A percentile compares a stretch with the other conserved stretches of the same genome.
These are phyloP conservation scores for Suillus weaverae DNA, from an alignment of 768 basidiomycete genomes.

Conservation along the genomic window DNA sequence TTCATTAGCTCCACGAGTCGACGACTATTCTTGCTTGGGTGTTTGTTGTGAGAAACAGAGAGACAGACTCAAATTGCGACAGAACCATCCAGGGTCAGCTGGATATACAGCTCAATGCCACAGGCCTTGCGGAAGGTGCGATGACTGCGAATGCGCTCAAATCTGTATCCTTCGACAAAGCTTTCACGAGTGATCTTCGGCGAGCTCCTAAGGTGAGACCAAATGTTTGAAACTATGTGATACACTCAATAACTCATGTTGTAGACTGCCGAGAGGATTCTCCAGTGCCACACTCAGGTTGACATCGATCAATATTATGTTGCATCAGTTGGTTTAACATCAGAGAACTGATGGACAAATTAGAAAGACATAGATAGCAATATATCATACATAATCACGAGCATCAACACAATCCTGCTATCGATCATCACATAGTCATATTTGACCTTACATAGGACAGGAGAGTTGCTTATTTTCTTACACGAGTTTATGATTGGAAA, in stretches of 20 bases:
- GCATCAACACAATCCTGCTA: too few relatives aligned
- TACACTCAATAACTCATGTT: not conserved
- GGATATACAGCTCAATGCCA: conserved; percentile 65
- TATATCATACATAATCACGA: too few relatives aligned
- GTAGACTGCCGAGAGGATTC: conserved; percentile 68
- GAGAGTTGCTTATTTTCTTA: too few relatives aligned
- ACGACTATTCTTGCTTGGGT: conserved; percentile 40
- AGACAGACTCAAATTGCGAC: conserved; percentile 67
- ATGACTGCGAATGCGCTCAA: conserved; percentile 55
- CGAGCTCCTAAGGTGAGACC: conserved; percentile 62
- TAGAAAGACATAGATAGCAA: too few relatives aligned
- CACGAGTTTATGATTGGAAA: too few relatives aligned
- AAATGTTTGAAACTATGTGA: not conserved
- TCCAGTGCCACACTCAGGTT: conserved; percentile 46
- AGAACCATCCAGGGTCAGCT: conserved; percentile 75
- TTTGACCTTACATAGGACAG: too few relatives aligned
- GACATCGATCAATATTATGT: conserved; percentile 23
- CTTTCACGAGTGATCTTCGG: conserved; percentile 70
- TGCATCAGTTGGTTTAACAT: too few relatives aligned
- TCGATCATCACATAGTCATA: too few relatives aligned
- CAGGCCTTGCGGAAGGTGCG: conserved; percentile 59
- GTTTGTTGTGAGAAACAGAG: conserved; percentile 76
- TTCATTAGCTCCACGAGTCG: not conserved
- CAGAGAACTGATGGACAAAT: too few relatives aligned
- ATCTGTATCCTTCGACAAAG: conserved; percentile 53